These are phyloP conservation scores for Pachysolen tannophilus DNA, from an alignment of 805 yeast species.

Conservation along the genomic window DNA sequence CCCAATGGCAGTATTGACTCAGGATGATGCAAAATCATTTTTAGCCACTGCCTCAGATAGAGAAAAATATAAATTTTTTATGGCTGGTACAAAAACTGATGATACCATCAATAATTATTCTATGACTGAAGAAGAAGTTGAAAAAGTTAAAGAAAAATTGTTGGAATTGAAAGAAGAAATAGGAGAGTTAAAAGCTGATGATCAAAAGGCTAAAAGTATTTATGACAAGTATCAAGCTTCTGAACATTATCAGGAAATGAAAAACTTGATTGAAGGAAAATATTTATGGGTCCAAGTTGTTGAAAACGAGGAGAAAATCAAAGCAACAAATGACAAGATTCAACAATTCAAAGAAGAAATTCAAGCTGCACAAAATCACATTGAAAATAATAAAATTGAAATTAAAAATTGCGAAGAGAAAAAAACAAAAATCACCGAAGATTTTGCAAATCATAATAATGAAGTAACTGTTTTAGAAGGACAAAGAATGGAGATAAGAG, in stretches of 20 bases:
- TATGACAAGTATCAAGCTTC: constrained; percentile 32
- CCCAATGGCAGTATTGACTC: constrained; percentile 88
- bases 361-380: constrained; percentile 7
- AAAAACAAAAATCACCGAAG: constrained; percentile 8
- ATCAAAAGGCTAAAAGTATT: constrained; percentile 19
- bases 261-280: constrained; percentile 37
- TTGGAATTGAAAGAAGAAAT: constrained; percentile 30
- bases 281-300: constrained; percentile 38
- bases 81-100: constrained; percentile 71
- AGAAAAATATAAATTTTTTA: constrained; percentile 67
- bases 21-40: constrained; percentile 89
- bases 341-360: constrained; percentile 11
- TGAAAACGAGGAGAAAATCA: constrained; percentile 16
- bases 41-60: constrained; percentile 67
- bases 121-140: constrained; percentile 26
- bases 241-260: constrained; percentile 29
- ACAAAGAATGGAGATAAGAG: constrained; percentile 11
- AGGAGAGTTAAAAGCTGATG: constrained; percentile 28
- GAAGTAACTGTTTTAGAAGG: constrained; percentile 6
- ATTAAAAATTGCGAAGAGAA: constrained; percentile 6
- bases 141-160: constrained; percentile 30
- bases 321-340: constrained; percentile 13
- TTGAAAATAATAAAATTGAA: constrained; percentile 1
- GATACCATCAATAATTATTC: constrained; percentile 52
- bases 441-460: neutral